Evolutionary conservation across 352 stramenopile genomes (phyloP).

Genomic region (Pythium dissotocum): DNA sequence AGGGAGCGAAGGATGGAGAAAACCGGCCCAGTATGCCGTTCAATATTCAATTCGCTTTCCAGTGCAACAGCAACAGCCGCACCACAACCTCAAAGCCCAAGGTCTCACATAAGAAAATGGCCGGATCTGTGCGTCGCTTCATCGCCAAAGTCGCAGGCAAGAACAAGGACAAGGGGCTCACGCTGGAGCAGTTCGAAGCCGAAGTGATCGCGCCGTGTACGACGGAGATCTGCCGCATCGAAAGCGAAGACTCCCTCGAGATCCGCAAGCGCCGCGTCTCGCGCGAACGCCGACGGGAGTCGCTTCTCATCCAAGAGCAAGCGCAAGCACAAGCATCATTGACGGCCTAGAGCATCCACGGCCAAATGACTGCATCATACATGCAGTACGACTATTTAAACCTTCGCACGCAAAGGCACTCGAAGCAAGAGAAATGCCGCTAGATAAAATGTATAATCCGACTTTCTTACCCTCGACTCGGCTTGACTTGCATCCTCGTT

Average conservation of each 20-base stretch:
- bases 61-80: background rate
- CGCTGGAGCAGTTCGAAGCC: constrained; percentile 17
- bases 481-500: background rate
- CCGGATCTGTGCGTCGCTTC: constrained; percentile 20
- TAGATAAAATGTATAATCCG: background rate
- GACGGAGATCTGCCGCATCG: constrained; percentile 23
- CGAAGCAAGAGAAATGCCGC: background rate
- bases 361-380: background rate
- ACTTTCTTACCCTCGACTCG: background rate
- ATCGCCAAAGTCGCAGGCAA: constrained; percentile 17
- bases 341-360: background rate
- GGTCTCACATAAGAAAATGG: constrained; percentile 7
- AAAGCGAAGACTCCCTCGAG: constrained; percentile 12
- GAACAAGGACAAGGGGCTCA: constrained; percentile 3
- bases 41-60: background rate
- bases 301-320: constrained; percentile 3
- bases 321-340: background rate
- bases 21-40: background rate
- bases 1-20: background rate
- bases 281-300: constrained; percentile 17
- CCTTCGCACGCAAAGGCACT: background rate
- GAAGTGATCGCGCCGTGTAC: constrained; percentile 19
- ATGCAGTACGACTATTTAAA: background rate
- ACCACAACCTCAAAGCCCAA: background rate
- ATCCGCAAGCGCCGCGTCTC: constrained; percentile 20